Evolutionary conservation across 2,329 filamentous ascomycete genomes (phyloP), one percentile per base, ranked within the genome.

Genomic region (Plectosphaerella cucumerina): DNA sequence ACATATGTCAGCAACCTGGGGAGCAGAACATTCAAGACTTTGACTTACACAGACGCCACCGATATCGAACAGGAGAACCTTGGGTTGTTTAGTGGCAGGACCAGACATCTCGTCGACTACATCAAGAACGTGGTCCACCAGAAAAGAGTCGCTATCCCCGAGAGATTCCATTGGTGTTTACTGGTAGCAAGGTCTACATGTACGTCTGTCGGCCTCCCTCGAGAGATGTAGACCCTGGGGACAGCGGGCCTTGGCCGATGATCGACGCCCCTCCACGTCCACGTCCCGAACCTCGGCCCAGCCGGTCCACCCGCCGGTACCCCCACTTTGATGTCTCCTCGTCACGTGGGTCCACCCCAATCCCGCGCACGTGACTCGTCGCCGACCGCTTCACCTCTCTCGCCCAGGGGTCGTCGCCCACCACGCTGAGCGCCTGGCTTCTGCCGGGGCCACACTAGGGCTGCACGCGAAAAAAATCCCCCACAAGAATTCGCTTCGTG

Each of bases 41-140:
- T 44, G 42, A 84, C 90, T 77, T 86, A 96, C 93, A 78, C 90
- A 95, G 60, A 99, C 94, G 55, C 94, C 94, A 37, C 94, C 94
- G 59, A 99, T 94, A 70, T 99, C 94, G 68, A 97, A 97, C 20
- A 99, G 76, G 31, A 95, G 73, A 50, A 89, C 89, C 60, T 88
- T 87, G 26, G 89, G 88, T 52, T 75, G 75, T 51, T 70, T 74
- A 5, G 26, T 31, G 12, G 8, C 26, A 39, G 63, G 64, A 43
- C 62, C 57, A 9, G 71, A 56, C 76, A 80, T 79, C 35, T 62
- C 53, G 52, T 63, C 61, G 45, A 70, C 60, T 23, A 57, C 61
- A 51, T 63, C 60, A 11, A 69, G 53, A 18, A 68, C 60, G 46
- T 61, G 60, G 18, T 67, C 63, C 20, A 65, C 56, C 47, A 48